phyloP scores from a whole-genome alignment of 768 basidiomycete species.

The Leucocoprinus sp. region DNA sequence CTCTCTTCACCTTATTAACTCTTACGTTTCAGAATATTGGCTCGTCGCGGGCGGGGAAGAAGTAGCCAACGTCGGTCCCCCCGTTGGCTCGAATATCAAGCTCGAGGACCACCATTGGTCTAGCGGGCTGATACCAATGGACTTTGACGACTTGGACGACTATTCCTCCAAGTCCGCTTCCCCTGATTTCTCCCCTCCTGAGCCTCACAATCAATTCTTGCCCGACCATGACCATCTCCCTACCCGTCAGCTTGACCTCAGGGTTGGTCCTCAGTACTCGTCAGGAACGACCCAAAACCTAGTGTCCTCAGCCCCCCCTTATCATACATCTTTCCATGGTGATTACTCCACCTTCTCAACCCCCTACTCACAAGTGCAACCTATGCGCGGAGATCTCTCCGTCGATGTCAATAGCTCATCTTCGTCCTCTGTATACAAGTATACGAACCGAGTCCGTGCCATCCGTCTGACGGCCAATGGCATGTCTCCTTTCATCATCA shows the following conservation, averaged over 20 bases:
- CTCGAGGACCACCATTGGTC: constrained; percentile 44
- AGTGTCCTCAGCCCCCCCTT: constrained; percentile 4
- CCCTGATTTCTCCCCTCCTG: constrained; percentile 38
- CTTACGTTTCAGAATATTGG: constrained; percentile 57
- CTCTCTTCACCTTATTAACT: constrained; percentile 12
- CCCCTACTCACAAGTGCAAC: constrained; percentile 4
- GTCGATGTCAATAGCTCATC: constrained; percentile 32
- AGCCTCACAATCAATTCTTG: constrained; percentile 36
- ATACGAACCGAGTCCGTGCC: constrained; percentile 26
- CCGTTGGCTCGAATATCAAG: constrained; percentile 44
- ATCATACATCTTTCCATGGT: constrained; percentile 2
- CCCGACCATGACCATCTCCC: constrained; percentile 34
- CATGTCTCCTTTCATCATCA: constrained; percentile 54
- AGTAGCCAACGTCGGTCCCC: constrained; percentile 36
- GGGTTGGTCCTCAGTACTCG: neutral
- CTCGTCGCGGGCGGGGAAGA: constrained; percentile 79
- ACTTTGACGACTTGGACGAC: constrained; percentile 34
- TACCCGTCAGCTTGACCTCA: constrained; percentile 15
- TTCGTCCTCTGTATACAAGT: constrained; percentile 11
- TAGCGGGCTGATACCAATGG: constrained; percentile 34
- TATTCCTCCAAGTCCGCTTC: constrained; percentile 32
- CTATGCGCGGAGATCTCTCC: neutral
- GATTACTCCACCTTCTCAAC: constrained; percentile 5
- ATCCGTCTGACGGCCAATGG: constrained; percentile 59
- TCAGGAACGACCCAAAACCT: neutral